phyloP scores from a whole-genome alignment of 768 basidiomycete genomes.

The Neoboletus brunneissimus region DNA sequence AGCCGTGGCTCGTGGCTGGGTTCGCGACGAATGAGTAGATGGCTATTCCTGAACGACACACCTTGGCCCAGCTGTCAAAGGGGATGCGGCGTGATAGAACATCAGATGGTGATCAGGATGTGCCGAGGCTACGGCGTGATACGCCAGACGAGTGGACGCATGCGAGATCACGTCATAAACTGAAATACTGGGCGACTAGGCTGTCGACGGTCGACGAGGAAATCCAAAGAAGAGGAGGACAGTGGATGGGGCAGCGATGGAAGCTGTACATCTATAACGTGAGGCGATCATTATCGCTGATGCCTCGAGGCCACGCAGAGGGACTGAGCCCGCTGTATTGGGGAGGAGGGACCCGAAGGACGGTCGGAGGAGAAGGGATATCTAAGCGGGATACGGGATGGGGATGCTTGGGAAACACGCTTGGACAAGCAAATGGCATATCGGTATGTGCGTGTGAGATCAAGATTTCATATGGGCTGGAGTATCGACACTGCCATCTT shows the following conservation, averaged over 20 bases:
- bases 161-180: not conserved
- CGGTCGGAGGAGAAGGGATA: not conserved
- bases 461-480: too few relatives aligned
- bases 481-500: not conserved
- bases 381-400: slow-evolving; percentile 2
- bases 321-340: slow-evolving; percentile 9
- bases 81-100: not conserved
- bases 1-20: not conserved
- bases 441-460: slow-evolving; percentile 2
- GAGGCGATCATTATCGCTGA: slow-evolving; percentile 28
- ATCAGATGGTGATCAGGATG: not conserved
- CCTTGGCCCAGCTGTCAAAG: not conserved
- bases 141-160: not conserved
- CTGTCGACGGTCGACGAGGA: not conserved
- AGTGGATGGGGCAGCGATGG: not conserved
- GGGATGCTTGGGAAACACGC: slow-evolving; percentile 8
- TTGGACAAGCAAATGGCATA: not conserved
- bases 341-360: slow-evolving; percentile 12
- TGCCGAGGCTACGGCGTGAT: not conserved
- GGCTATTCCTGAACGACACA: slow-evolving; percentile 4
- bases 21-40: not conserved
- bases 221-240: slow-evolving; percentile 4
- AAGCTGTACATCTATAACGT: slow-evolving; percentile 7
- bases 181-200: not conserved
- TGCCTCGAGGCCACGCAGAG: slow-evolving; percentile 26